Evolutionary conservation across 306 rosid species (phyloP), one percentile per base, ranked within the genome.

Genomic region (Medicago ruthenica): DNA sequence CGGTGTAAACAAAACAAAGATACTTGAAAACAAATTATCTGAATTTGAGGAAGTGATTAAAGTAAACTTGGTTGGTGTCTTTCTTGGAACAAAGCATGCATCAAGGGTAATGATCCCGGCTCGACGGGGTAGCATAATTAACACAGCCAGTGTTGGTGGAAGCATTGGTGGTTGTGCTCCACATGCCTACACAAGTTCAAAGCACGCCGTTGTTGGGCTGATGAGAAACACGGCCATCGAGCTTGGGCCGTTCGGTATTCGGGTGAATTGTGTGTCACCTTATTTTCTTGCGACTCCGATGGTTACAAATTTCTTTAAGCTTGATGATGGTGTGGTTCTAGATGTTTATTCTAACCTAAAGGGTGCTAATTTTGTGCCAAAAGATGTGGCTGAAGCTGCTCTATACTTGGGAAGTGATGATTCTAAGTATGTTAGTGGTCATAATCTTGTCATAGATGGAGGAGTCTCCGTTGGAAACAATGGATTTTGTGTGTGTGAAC

Each of bases 371-470:
- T 37, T 84, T 11, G 16, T 12, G 72, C 36, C 78, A 0, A 77
- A 77, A 0, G 90, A 90, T 65, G 72, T 88, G 20, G 96, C 89
- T 15, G 81, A 84, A 41, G 86, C 88, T 66, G 92, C 48, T 17
- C 58, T 86, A 5, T 90, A 80, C 27, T 37, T 90, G 22, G 92
- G 41, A 2, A 67, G 87, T 39, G 88, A 88, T 34, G 89, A 85
- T 7, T 84, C 92, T 0, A 85, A 73, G 70, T 86, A 60, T 37
- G 85, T 88, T 17, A 83, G 86, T 70, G 90, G 92, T 0, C 87
- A 71, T 11, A 73, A 90, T 64, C 79, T 88, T 0, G 2, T 85
- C 4, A 39, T 90, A 0, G 92, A 88, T 54, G 92, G 91, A 17
- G 96, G 92, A 0, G 81, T 9, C 8, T 11, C 39, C 0, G 47